Percentiles rank a stretch among this genome's conserved stretches.
Conservation (phyloP, 1,139 yeast genomes). For the Geotrichum carabidarum region DNA sequence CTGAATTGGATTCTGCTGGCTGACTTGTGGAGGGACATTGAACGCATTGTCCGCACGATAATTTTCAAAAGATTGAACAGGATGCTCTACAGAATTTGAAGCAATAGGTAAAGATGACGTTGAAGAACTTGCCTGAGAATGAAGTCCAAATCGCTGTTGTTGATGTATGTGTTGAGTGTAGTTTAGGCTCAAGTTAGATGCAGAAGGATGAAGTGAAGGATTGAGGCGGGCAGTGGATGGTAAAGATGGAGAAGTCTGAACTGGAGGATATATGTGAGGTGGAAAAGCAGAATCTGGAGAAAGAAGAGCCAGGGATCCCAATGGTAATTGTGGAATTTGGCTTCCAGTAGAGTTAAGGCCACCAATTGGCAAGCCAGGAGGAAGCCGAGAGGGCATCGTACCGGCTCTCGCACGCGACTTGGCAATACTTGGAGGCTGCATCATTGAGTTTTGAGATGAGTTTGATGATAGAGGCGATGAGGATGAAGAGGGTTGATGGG, state of each 20-base stretch:
- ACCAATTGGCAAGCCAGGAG: slow-evolving; percentile 30
- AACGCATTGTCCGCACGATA: slow-evolving; percentile 20
- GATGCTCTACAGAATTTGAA: slow-evolving; percentile 8
- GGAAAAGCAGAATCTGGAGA: slow-evolving; percentile 29
- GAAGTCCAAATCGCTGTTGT: slow-evolving; percentile 17
- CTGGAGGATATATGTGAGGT: slow-evolving; percentile 15
- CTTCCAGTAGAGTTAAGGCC: slow-evolving; percentile 3
- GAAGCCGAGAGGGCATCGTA: slow-evolving; percentile 42
- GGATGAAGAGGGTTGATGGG: slow-evolving; percentile 15
- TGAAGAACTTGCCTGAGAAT: slow-evolving; percentile 20
- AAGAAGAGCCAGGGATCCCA: slow-evolving; percentile 35
- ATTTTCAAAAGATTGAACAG: slow-evolving; percentile 7
- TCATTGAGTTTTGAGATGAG: slow-evolving; percentile 15
- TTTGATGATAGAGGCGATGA: slow-evolving; percentile 18
- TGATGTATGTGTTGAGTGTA: slow-evolving; percentile 14
- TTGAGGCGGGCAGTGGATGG: slow-evolving; percentile 15
- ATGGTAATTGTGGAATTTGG: slow-evolving; percentile 20
- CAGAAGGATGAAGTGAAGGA: slow-evolving; percentile 13
- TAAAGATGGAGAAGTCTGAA: slow-evolving; percentile 19
- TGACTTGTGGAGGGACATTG: slow-evolving; percentile 16
- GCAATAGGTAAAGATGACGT: slow-evolving; percentile 19
- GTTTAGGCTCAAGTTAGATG: slow-evolving; percentile 13
- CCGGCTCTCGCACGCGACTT: slow-evolving; percentile 43
- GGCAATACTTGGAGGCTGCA: slow-evolving; percentile 13
- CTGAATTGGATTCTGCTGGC: slow-evolving; percentile 9